Percentiles rank a stretch among this genome's conserved stretches.
These are phyloP conservation scores for Gaultheria prostrata DNA, from an alignment of 148 eudicot genomes.

Conservation along the genomic window DNA sequence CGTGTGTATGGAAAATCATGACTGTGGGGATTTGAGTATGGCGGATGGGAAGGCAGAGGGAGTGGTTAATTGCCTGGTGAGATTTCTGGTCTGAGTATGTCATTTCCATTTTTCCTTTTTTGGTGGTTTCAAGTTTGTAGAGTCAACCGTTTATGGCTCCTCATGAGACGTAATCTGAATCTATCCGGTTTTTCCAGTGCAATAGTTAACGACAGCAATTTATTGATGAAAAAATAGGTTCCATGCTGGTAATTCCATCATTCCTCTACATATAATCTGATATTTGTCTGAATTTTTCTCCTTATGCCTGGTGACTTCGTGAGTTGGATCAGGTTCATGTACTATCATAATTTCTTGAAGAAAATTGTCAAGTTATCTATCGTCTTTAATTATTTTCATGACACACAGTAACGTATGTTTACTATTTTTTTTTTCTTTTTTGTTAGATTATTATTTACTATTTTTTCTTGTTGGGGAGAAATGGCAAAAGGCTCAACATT, in stretches of 20 bases:
- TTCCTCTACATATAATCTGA: neutral
- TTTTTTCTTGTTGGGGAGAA: neutral
- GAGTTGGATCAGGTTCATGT: neutral
- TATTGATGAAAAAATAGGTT: neutral
- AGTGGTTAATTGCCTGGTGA: conserved; percentile 26
- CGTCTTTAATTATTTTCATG: neutral
- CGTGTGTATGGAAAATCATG: conserved; percentile 5
- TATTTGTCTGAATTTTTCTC: neutral
- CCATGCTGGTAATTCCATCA: neutral
- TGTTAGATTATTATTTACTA: no score
- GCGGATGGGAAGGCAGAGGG: conserved; percentile 15
- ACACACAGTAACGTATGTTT: neutral
- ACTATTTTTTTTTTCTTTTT: no score
- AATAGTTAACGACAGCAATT: neutral
- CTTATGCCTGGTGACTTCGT: neutral
- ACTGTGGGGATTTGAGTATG: neutral
- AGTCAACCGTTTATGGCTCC: neutral
- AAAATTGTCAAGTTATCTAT: neutral
- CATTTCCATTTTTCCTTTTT: neutral
- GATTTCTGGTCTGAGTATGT: neutral
- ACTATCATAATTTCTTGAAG: neutral
- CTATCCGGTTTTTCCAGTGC: neutral
- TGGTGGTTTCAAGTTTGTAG: neutral
- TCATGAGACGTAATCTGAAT: neutral
- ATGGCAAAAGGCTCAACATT: neutral